Conservation (phyloP, 1,284 basidiomycete genomes). For the Pyrrhoderma lamaoense region DNA sequence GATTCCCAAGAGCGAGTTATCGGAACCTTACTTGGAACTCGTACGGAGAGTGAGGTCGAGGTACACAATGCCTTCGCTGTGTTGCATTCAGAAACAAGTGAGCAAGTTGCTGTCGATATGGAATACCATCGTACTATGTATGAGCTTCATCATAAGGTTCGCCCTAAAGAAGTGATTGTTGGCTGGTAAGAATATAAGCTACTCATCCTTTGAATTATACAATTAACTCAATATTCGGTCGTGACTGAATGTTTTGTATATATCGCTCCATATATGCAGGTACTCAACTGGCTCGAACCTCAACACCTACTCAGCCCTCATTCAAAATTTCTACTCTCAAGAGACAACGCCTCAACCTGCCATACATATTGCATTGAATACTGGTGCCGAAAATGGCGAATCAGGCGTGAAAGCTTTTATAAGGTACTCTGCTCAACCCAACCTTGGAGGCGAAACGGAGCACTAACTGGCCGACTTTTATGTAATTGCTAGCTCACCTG, state of each 20-base stretch:
- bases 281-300: constrained; percentile 87
- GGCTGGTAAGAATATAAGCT: constrained; percentile 63
- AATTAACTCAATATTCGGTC: not conserved
- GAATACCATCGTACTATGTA: constrained; percentile 94
- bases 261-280: constrained; percentile 37
- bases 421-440: constrained; percentile 44
- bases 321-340: constrained; percentile 97
- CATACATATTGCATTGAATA: constrained; percentile 90
- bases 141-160: constrained; percentile 81
- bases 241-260: not conserved
- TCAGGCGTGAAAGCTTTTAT: constrained; percentile 86
- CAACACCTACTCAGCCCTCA: constrained; percentile 94
- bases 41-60: constrained; percentile 66
- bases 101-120: constrained; percentile 92
- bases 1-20: constrained; percentile 86
- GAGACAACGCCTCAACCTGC: constrained; percentile 87
- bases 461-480: constrained; percentile 17
- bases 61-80: constrained; percentile 84
- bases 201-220: not conserved
- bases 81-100: constrained; percentile 85
- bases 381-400: constrained; percentile 64
- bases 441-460: constrained; percentile 9
- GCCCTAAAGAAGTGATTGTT: constrained; percentile 81
- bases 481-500: constrained; percentile 52
- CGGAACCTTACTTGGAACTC: constrained; percentile 88